A percentile compares a stretch with the other conserved stretches of the same genome.
Evolutionary conservation across 2,329 filamentous ascomycete genomes (phyloP).

Genomic region (Anthostomella pinea): DNA sequence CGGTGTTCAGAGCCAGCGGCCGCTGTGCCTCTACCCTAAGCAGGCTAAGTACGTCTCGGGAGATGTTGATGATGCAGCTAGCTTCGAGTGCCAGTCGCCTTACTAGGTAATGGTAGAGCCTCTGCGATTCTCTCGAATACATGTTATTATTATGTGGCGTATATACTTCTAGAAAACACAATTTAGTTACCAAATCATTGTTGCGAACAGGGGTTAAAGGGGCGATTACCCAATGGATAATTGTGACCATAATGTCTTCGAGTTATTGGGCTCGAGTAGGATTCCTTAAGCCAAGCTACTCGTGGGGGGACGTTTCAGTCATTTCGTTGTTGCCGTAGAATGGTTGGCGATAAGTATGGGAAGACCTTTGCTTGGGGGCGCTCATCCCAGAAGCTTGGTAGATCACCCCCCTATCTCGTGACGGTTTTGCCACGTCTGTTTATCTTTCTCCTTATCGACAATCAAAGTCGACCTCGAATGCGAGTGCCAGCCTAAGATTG

Average conservation of each 20-base stretch:
- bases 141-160: background rate
- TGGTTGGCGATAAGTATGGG: conserved; percentile 51
- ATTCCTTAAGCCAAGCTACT: conserved; percentile 35
- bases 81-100: conserved; percentile 25
- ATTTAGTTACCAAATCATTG: too few species aligned
- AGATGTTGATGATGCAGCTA: conserved; percentile 19
- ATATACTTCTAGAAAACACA: too few species aligned
- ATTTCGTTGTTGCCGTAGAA: conserved; percentile 50
- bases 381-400: conserved; percentile 43
- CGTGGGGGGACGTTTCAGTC: conserved; percentile 44
- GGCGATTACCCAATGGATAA: too few species aligned
- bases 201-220: too few species aligned
- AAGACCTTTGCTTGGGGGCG: conserved; percentile 50
- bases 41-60: conserved; percentile 27
- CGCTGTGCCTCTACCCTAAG: conserved; percentile 28
- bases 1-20: conserved; percentile 26
- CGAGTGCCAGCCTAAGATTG: too few species aligned
- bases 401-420: background rate
- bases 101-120: conserved; percentile 11
- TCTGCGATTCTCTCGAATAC: background rate
- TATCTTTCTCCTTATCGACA: background rate
- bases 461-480: too few species aligned
- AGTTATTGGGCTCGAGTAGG: conserved; percentile 48
- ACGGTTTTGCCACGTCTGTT: too few species aligned
- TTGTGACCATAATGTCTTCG: conserved; percentile 49